Evolutionary conservation across 371 early-diverging fungal species (phyloP), one percentile per base, ranked within the genome.

Genomic region (Mucor lusitanicus): DNA sequence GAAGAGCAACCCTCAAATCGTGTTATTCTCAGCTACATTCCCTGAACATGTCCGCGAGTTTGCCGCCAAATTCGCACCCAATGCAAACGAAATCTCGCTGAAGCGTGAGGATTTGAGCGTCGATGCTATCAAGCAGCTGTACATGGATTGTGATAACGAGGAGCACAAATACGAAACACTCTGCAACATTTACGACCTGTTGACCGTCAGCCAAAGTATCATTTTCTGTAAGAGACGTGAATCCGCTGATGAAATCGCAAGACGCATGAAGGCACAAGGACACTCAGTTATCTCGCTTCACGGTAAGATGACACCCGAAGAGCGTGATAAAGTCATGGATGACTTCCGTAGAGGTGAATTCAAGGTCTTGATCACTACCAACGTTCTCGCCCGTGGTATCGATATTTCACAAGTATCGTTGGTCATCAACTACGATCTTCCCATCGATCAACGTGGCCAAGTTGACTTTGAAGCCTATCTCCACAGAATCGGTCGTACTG

Each of bases 1-100:
- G 40, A 82, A 94, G 76, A 61, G 91, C 66, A 60, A 80, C 63
- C 37, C 87, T 74, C 99, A 99, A 74, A 78, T 94, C 46, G 90
- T 96, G 3, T 84, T 99, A 54, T 99, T 99, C 75, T 98, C 98
- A 6, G 99, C 99, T 13, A 99, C 99, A 15, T 99, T 96, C 87
- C 90, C 95, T 11, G 90, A 91, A 4, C 74, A 87, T 17, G 93
- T 99, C 32, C 89, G 93, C 21, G 62, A 72, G 17, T 97, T 95
- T 69, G 96, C 99, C 3, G 61, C 78, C 35, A 81, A 85, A 44
- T 91, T 96, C 70, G 94, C 94, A 0, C 95, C 96, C 21, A 74
- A 90, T 39, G 94, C 97, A 28, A 94, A 95, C 76, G 88, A 91
- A 77, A 94, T 98, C 61, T 86, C 88, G 3, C 84, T 99, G 64